Evolutionary conservation across 495 filamentous ascomycete genomes (phyloP).

Genomic region (Neurospora sp.): DNA sequence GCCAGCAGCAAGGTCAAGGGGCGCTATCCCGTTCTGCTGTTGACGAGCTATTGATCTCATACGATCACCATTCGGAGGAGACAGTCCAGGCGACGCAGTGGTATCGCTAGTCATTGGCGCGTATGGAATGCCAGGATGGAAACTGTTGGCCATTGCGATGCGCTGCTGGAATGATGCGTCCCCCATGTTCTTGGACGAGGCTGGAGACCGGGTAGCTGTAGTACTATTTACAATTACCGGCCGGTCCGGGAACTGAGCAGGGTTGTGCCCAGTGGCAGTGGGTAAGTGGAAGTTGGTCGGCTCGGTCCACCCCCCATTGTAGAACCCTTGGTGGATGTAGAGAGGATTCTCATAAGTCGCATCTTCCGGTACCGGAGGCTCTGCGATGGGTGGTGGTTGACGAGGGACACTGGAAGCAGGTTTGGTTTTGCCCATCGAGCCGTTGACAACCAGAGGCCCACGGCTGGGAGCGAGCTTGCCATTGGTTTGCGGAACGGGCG

Average conservation of each 20-base stretch:
- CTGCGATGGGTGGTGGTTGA: conserved; percentile 12
- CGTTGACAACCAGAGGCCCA: conserved; percentile 36
- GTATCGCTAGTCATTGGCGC: conserved; percentile 5
- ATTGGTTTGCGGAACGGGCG: conserved; percentile 20
- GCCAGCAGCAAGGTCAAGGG: conserved; percentile 35
- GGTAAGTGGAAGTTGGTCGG: conserved; percentile 9
- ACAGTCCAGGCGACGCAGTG: conserved; percentile 12
- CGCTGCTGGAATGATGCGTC: conserved; percentile 24
- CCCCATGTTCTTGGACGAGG: neutral
- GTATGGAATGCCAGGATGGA: conserved; percentile 12
- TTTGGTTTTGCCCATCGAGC: conserved; percentile 24
- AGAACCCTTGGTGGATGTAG: conserved; percentile 25
- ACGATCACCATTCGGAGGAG: conserved; percentile 12
- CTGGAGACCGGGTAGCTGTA: conserved; percentile 16
- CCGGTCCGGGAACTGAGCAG: conserved; percentile 24
- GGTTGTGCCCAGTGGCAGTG: conserved; percentile 11
- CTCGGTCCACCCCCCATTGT: conserved; percentile 11
- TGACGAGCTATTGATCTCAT: conserved; percentile 24
- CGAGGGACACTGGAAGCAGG: conserved; percentile 6
- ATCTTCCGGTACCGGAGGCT: conserved; percentile 17
- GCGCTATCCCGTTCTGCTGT: conserved; percentile 31
- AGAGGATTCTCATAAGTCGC: conserved; percentile 29
- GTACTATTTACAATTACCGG: conserved; percentile 44
- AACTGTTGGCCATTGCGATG: conserved; percentile 12
- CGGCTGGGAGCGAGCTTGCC: conserved; percentile 22